These are phyloP conservation scores for Phytophthora crassamura DNA, from an alignment of 352 stramenopile genomes.

Conservation along the genomic window DNA sequence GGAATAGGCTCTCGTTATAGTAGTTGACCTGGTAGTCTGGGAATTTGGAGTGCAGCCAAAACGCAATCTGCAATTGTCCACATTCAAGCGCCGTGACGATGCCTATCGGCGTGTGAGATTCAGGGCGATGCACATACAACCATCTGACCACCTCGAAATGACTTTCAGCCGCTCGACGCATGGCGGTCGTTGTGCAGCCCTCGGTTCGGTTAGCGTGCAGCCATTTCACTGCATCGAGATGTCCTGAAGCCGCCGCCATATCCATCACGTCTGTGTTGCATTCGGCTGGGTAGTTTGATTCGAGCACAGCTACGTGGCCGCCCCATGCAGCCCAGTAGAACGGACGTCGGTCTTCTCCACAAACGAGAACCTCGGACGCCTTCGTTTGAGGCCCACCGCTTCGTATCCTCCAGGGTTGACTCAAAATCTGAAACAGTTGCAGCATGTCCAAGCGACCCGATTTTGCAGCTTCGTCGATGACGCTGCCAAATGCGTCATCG, in stretches of 20 bases:
- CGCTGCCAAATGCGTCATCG: not conserved
- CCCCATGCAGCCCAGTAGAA: not conserved
- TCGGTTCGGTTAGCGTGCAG: constrained; percentile 3
- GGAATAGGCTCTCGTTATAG: no score
- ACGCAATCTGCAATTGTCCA: not conserved
- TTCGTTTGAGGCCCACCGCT: constrained; percentile 3
- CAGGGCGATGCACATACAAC: not conserved
- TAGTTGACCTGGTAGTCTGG: no score
- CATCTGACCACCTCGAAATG: not conserved
- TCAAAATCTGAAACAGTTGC: constrained; percentile 3
- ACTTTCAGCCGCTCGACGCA: not conserved
- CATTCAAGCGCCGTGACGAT: not conserved
- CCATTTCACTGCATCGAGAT: no score
- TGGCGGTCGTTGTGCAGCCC: not conserved
- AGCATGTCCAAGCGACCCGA: constrained; percentile 13
- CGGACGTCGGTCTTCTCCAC: no score
- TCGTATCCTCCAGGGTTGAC: not conserved
- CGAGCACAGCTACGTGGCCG: not conserved
- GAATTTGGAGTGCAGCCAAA: not conserved
- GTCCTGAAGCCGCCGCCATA: not conserved
- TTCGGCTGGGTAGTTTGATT: not conserved
- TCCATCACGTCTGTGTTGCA: not conserved
- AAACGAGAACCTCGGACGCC: constrained; percentile 2
- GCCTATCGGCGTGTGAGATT: not conserved
- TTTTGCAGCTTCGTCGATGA: not conserved